Evolutionary conservation across 2,329 filamentous ascomycete genomes (phyloP), one percentile per base, ranked within the genome.

Genomic region (Aureobasidium sp.): DNA sequence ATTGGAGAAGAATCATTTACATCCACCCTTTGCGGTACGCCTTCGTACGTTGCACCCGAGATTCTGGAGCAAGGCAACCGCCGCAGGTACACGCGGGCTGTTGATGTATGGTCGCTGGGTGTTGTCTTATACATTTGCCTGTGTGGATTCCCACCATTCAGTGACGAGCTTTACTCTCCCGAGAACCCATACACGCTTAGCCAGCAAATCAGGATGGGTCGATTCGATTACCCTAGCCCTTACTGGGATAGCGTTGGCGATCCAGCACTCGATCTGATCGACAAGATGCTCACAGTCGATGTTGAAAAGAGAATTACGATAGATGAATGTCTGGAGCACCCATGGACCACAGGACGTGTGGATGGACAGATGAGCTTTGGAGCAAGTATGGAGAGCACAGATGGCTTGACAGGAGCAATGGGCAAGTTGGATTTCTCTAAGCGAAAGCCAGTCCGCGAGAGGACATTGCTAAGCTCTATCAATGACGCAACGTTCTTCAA

Each of bases 1-100:
- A 96, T 99, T 67, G 95, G 95, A 65, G 94, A 99, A 73, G 91
- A 97, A 72, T 97, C 93, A 0, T 99, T 99, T 72, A 97, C 94
- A 1, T 97, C 92, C 0, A 97, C 94, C 0, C 79, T 99, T 64
- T 88, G 94, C 73, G 94, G 94, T 66, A 99, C 94, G n/a, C 94
- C 93, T 7, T 66, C 70, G 80, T 85, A 99, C 72, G 93, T 97
- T 64, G 94, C 95, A 1, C 94, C 94, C 0, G 94, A 99, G 73
- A 96, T 99, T 62, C 80, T 99, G 5, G 88, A 91, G 70, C 89
- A 92, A 65, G 86, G 84, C 20, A 87, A 85, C 69, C 84, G 91
- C 64, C 87, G 94, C 67, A 89, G 89, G 71, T 99, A 99, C 77
- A 96, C 92, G 61, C 90, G 91, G 70, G 92, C 92, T 3, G 94